Base-by-base conservation (phyloP, 306 rosid species). In the Vigna mungo region DNA sequence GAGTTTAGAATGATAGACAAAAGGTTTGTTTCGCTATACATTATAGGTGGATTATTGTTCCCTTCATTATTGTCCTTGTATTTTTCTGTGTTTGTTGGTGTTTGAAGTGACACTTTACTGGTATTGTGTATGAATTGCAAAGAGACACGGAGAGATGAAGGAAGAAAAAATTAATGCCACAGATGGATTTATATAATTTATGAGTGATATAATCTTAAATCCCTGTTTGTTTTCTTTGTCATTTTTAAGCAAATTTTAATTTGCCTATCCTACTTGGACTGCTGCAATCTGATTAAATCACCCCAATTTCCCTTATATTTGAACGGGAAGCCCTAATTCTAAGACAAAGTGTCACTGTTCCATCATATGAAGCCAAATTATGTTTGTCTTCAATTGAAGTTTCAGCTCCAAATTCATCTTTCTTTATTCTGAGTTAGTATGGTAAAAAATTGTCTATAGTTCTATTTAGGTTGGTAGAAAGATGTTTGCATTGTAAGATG, bases 391-490 rank as follows among this genome's bases (percentile, higher is more conserved):
- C 27, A 16, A 17, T 32, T n/a, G 5, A 44, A 11, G 49, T 4
- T 44, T 44, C 49, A 44, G 16, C 16, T 44, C 16, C 49, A 11
- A 44, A 14, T 39, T 72, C 72, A 4, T 15, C 13, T 21, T 7
- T 9, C 20, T 15, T 68, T n/a, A 43, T 14, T 55, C 12, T 9
- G 1, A 21, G 48, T 20, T 18, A 74, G 21, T 61, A 4, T 43
- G 53, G 11, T 12, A 43, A 10, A 43, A 43, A 36, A 21, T 18
- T 44, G 16, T 46, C 48, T 17, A 10, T 61, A 14, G 76, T 46
- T 30, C 17, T 61, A 67, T 41, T 68, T 68, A n/a, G 36, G 58
- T 61, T 68, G 74, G 44, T 27, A 7, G 44, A 17, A 17, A n/a
- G 39, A 47, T 14, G 20, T 1, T 8, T 72, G 55, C 60, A 9